phyloP scores from a whole-genome alignment of 1,284 basidiomycete species.

The Ganoderma sp. region DNA sequence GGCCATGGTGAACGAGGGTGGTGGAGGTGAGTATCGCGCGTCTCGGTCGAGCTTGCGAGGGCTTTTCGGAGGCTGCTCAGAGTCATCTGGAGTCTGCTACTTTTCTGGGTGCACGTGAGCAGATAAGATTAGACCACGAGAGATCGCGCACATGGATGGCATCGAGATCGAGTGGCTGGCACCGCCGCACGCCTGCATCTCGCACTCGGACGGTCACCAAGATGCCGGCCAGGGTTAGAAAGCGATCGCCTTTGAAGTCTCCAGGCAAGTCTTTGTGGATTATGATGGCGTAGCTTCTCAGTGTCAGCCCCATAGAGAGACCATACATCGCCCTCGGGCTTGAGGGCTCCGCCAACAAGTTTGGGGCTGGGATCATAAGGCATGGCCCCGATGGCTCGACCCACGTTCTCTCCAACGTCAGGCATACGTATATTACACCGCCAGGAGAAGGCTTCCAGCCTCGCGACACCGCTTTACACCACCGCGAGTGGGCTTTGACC shows the following conservation, averaged over 20 bases:
- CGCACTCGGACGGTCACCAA: constrained; percentile 4
- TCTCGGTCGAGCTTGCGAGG: constrained; percentile 7
- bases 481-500: constrained; percentile 89
- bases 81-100: constrained; percentile 34
- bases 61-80: constrained; percentile 11
- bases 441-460: constrained; percentile 98
- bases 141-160: constrained; percentile 11
- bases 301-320: constrained; percentile 50
- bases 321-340: constrained; percentile 83
- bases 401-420: constrained; percentile 80
- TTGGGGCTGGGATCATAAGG: constrained; percentile 94
- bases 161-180: constrained; percentile 18
- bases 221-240: constrained; percentile 32
- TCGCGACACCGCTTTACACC: constrained; percentile 93
- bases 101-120: constrained; percentile 22
- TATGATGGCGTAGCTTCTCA: background rate
- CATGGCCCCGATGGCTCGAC: constrained; percentile 77
- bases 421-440: constrained; percentile 98
- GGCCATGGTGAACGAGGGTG: constrained; percentile 37
- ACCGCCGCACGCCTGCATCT: background rate
- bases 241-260: constrained; percentile 40
- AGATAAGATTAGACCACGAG: constrained; percentile 25
- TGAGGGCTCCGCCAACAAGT: constrained; percentile 97
- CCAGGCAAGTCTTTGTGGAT: constrained; percentile 30
- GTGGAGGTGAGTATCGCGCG: constrained; percentile 11